Base-by-base conservation (phyloP, 2,329 filamentous ascomycete species). In the Colletotrichum salicis region DNA sequence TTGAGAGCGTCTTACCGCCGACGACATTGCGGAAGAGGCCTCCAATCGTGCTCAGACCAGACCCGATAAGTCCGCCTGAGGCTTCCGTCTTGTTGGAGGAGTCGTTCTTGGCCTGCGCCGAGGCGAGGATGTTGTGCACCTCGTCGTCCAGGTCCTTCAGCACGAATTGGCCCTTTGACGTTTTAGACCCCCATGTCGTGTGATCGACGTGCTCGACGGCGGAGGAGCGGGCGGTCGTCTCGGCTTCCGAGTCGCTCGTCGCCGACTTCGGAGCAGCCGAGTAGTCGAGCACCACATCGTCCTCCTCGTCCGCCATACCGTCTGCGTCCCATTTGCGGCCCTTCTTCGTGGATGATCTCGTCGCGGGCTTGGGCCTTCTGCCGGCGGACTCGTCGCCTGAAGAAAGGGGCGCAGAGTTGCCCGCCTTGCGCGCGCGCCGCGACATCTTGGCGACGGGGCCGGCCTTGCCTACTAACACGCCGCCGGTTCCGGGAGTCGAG, bases 1-100 rank as follows among this genome's bases (percentile, higher is more conserved):
- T 94, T 1, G 94, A 97, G 78, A 99, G 84, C 0, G 92, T 94
- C 86, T 98, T 98, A 74, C 97, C 96, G 66, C 96, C 96, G 0
- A 99, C 93, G 51, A 99, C 93, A 79, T 98, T 98, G 75, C 94
- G 91, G 86, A 99, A 97, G 68, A 98, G 89, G 22, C 94, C 94
- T 65, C 94, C 92, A 74, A 98, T 93, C 15, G 94, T 93, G 79
- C 90, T 94, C 69, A 97, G 87, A 67, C 95, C 91, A 5, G 94
- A 91, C 33, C 93, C 93, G 13, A 98, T 89, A 15, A 98, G 84
- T 0, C 94, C 93, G 19, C 86, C 84, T 22, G 88, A 84, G 12
- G 83, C 78, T 51, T 79, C 76, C 2, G 79, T 75, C 63, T 86
- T 86, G 2, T 85, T n/a, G 19, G 82, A 75, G 1, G 82, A 79